A percentile compares a stretch with the other conserved stretches of the same genome.
Evolutionary conservation across 179 eudicot species (phyloP).

Genomic region (Beta lomatogona): DNA sequence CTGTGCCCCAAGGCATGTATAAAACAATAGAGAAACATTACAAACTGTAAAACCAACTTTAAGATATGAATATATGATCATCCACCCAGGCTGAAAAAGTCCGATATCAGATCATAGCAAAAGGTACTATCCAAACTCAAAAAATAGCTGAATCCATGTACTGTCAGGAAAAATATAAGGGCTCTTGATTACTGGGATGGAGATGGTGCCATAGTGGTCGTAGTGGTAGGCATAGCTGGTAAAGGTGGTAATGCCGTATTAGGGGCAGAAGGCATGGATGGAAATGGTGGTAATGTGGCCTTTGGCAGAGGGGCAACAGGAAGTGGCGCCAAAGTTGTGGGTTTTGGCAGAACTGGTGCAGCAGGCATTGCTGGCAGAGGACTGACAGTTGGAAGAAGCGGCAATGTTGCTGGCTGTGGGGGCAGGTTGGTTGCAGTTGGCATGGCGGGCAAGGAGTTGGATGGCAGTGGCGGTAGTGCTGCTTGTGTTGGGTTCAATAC

Average conservation of each 20-base stretch:
- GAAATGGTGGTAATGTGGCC: neutral
- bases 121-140: neutral
- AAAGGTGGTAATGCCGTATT: neutral
- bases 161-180: too few species aligned
- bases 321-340: neutral
- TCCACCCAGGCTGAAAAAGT: neutral
- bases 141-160: neutral
- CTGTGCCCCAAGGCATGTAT: too few species aligned
- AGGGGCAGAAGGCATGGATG: neutral
- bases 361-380: slow-evolving; percentile 1
- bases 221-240: neutral
- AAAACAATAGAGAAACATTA: neutral
- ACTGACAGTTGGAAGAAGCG: neutral
- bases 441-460: neutral
- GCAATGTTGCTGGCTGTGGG: neutral
- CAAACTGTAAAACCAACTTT: neutral
- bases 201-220: neutral
- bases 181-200: neutral
- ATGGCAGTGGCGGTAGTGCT: neutral
- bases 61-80: too few species aligned
- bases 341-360: slow-evolving; percentile 1
- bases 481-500: neutral
- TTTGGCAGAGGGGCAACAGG: neutral
- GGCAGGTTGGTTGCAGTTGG: neutral
- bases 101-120: neutral